Conservation (phyloP, 495 filamentous ascomycete genomes). For the Talaromyces trachyspermus region DNA sequence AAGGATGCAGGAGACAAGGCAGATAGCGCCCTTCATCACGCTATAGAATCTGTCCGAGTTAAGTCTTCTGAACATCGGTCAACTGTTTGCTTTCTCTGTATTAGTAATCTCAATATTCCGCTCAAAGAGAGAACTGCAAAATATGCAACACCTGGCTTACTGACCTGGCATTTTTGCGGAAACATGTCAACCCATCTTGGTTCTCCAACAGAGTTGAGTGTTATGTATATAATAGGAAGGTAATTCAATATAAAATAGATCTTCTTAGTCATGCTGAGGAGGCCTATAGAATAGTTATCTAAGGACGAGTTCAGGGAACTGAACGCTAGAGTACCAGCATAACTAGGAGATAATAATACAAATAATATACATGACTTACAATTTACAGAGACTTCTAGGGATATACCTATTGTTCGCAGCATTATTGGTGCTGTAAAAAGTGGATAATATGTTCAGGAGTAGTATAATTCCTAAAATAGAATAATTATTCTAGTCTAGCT, state of each 20-base stretch:
- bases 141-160: slow-evolving; percentile 9
- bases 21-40: slow-evolving; percentile 11
- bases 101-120: slow-evolving; percentile 13
- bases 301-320: not conserved
- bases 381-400: too few relatives aligned
- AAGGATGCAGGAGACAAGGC: slow-evolving; percentile 9
- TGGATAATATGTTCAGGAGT: too few relatives aligned
- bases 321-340: too few relatives aligned
- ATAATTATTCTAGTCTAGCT: too few relatives aligned
- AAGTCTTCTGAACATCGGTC: slow-evolving; percentile 9
- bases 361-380: too few relatives aligned
- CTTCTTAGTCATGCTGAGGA: slow-evolving; percentile 7
- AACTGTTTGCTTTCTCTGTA: slow-evolving; percentile 12
- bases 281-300: slow-evolving; percentile 2
- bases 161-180: slow-evolving; percentile 13
- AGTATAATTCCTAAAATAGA: too few relatives aligned
- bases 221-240: not conserved
- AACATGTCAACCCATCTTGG: slow-evolving; percentile 14
- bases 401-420: too few relatives aligned
- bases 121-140: slow-evolving; percentile 7
- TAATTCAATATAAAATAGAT: slow-evolving; percentile 1
- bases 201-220: slow-evolving; percentile 7
- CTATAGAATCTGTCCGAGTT: slow-evolving; percentile 14
- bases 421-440: too few relatives aligned
- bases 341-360: too few relatives aligned